Percentiles rank a stretch among this genome's conserved stretches.
Evolutionary conservation across 768 basidiomycete genomes (phyloP).

Genomic region (Lentinula edodes): DNA sequence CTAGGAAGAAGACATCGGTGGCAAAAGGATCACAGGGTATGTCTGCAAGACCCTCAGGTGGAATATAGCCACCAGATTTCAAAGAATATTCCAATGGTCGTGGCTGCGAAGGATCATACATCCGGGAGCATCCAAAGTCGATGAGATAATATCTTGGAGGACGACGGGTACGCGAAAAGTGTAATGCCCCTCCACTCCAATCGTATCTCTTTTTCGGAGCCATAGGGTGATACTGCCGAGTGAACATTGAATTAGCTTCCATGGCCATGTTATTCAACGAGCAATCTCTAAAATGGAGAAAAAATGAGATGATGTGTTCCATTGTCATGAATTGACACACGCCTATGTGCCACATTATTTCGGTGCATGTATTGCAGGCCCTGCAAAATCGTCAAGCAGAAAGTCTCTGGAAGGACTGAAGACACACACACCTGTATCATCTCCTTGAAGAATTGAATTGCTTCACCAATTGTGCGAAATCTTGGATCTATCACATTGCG

Average conservation of each 20-base stretch:
- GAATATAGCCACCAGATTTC: constrained; percentile 32
- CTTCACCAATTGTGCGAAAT: constrained; percentile 25
- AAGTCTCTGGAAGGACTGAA: neutral
- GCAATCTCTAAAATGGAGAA: neutral
- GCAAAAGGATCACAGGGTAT: constrained; percentile 32
- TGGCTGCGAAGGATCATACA: constrained; percentile 21
- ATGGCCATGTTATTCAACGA: neutral
- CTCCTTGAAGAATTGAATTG: constrained; percentile 21
- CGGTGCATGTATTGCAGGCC: constrained; percentile 27
- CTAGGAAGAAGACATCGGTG: constrained; percentile 38
- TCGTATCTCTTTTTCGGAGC: neutral
- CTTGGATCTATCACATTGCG: constrained; percentile 9
- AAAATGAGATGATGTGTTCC: too few species aligned
- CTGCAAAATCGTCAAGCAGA: constrained; percentile 8
- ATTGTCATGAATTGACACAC: neutral
- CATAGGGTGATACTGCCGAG: neutral
- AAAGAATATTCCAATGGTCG: constrained; percentile 24
- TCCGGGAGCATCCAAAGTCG: constrained; percentile 30
- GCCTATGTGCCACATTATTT: constrained; percentile 20
- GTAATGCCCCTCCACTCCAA: constrained; percentile 7
- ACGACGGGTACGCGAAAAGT: constrained; percentile 20
- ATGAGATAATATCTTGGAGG: constrained; percentile 32
- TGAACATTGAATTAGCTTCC: neutral
- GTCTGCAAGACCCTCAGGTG: constrained; percentile 26
- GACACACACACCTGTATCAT: constrained; percentile 20